phyloP scores from a whole-genome alignment of 345 rosid genomes.

The Lepidium africanum region DNA sequence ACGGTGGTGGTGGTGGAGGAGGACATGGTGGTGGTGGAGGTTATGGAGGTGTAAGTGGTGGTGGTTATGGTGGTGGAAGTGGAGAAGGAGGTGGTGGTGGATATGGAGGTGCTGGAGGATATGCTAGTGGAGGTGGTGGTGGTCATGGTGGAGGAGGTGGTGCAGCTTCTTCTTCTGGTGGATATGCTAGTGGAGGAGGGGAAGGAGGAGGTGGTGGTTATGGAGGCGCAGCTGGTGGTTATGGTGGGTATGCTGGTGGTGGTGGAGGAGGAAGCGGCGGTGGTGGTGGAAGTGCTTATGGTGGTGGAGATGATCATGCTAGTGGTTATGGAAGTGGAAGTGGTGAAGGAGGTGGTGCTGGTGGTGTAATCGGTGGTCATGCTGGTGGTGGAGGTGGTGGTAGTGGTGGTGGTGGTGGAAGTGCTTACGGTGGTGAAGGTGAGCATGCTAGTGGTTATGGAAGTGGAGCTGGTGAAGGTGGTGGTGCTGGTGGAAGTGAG shows the following conservation, averaged over 20 bases:
- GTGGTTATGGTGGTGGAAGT: constrained; percentile 25
- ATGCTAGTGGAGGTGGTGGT: constrained; percentile 26
- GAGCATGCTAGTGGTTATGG: constrained; percentile 32
- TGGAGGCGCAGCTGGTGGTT: constrained; percentile 35
- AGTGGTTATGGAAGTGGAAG: constrained; percentile 22
- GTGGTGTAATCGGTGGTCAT: constrained; percentile 25
- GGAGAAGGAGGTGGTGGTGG: constrained; percentile 37
- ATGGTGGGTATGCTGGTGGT: constrained; percentile 26
- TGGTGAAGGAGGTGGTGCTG: constrained; percentile 24
- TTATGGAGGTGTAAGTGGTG: constrained; percentile 28
- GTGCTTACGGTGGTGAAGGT: constrained; percentile 23
- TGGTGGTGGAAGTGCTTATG: constrained; percentile 20
- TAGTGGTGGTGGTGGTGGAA: constrained; percentile 26
- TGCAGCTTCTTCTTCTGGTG: constrained; percentile 26
- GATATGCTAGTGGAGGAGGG: constrained; percentile 33
- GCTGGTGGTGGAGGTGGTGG: constrained; percentile 31
- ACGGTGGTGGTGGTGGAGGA: constrained; percentile 26
- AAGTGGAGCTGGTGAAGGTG: constrained; percentile 30
- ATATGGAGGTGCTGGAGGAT: constrained; percentile 30
- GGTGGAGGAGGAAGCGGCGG: constrained; percentile 28
- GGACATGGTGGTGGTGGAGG: constrained; percentile 33
- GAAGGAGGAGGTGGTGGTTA: constrained; percentile 36
- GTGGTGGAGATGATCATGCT: constrained; percentile 10
- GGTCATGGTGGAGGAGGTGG: constrained; percentile 38
- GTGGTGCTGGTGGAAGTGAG: constrained; percentile 23